Evolutionary conservation across 2,329 filamentous ascomycete species (phyloP).

Genomic region (Phaeosphaeria sp.): DNA sequence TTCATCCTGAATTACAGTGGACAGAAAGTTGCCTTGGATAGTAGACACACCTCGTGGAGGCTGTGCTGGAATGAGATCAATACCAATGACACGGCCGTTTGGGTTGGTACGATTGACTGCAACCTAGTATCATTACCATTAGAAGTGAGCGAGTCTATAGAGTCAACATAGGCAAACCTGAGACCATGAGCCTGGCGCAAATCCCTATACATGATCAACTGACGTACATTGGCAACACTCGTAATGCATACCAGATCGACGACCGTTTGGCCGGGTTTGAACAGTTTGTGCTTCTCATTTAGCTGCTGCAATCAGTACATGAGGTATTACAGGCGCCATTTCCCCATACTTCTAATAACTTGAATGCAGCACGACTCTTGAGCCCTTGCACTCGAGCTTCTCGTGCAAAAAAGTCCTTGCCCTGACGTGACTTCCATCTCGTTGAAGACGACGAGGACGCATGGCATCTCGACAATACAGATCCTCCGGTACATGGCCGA

Average conservation of each 20-base stretch:
- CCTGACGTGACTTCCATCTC: constrained; percentile 83
- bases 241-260: constrained; percentile 74
- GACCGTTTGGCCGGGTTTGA: constrained; percentile 80
- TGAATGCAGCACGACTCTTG: constrained; percentile 92
- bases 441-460: constrained; percentile 65
- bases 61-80: constrained; percentile 91
- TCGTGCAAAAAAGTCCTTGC: constrained; percentile 72
- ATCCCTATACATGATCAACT: constrained; percentile 62
- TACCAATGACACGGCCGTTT: constrained; percentile 80
- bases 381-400: constrained; percentile 80
- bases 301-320: constrained; percentile 63
- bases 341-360: constrained; percentile 75
- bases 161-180: constrained; percentile 49
- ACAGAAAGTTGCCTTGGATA: constrained; percentile 93
- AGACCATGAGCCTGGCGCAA: constrained; percentile 72
- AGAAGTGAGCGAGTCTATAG: constrained; percentile 1
- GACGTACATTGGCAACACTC: not conserved
- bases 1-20: constrained; percentile 73
- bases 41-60: constrained; percentile 91
- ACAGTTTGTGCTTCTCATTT: constrained; percentile 80
- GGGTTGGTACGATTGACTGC: constrained; percentile 80
- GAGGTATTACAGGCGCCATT: not conserved
- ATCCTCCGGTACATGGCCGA: constrained; percentile 6
- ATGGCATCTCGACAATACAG: constrained; percentile 14
- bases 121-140: constrained; percentile 61